Conservation (phyloP, 441 rosid genomes). For the Arabidopsis lyrata region DNA sequence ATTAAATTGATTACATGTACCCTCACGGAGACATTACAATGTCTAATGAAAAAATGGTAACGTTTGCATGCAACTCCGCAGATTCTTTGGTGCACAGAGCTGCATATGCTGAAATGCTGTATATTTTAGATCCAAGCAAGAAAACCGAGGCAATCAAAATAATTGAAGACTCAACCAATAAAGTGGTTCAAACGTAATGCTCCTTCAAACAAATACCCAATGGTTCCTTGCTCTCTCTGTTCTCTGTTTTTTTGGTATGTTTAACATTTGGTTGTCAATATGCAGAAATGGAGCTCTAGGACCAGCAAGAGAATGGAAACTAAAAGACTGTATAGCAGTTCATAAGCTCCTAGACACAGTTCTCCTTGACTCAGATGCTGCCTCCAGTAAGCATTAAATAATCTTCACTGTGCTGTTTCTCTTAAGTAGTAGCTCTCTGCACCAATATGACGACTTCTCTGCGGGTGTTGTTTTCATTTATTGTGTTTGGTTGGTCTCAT, state of each 20-base stretch:
- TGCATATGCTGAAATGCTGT: constrained; percentile 92
- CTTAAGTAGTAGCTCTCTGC: not conserved
- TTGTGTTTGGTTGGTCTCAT: constrained; percentile 18
- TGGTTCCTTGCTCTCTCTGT: constrained; percentile 14
- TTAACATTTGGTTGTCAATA: constrained; percentile 8
- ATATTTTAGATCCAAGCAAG: constrained; percentile 72
- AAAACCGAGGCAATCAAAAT: constrained; percentile 79
- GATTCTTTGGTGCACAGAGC: constrained; percentile 98
- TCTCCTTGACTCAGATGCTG: constrained; percentile 74
- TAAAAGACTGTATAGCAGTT: constrained; percentile 81
- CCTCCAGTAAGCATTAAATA: constrained; percentile 68
- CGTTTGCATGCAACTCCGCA: constrained; percentile 44
- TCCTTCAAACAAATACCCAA: constrained; percentile 25
- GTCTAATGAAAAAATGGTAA: constrained; percentile 2
- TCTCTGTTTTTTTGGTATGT: constrained; percentile 5
- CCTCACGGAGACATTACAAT: not conserved
- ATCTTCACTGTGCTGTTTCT: constrained; percentile 6
- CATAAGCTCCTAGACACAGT: constrained; percentile 71
- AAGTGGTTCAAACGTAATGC: constrained; percentile 58
- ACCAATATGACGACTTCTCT: constrained; percentile 7
- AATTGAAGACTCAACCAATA: constrained; percentile 85
- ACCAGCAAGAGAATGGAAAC: constrained; percentile 79
- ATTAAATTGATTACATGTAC: constrained; percentile 28
- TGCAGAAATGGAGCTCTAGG: constrained; percentile 77
- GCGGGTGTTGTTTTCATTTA: constrained; percentile 10